Evolutionary conservation across 2,329 filamentous ascomycete species (phyloP).

Genomic region (Penicillium expansum): DNA sequence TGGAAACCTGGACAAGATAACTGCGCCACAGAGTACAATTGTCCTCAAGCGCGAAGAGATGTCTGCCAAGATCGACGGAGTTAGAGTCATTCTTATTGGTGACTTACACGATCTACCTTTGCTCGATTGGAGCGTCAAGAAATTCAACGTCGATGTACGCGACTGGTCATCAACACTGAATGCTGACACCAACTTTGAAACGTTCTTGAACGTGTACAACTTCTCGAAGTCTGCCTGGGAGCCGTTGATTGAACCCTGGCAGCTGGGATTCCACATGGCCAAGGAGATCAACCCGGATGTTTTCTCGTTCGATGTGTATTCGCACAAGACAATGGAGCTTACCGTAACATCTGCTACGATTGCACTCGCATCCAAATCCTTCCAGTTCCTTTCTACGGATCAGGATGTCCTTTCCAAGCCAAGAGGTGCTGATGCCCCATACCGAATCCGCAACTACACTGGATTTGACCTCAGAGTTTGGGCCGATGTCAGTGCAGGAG

Average conservation of each 20-base stretch:
- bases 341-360: conserved; percentile 93
- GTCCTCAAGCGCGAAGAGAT: conserved; percentile 73
- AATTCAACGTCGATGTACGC: conserved; percentile 76
- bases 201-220: conserved; percentile 96
- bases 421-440: conserved; percentile 84
- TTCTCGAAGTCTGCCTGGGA: conserved; percentile 99
- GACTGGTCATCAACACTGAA: conserved; percentile 90
- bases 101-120: conserved; percentile 94
- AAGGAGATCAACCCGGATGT: conserved; percentile 72
- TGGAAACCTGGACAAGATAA: conserved; percentile 40
- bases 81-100: conserved; percentile 90
- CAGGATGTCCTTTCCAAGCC: conserved; percentile 94
- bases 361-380: conserved; percentile 86
- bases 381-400: conserved; percentile 81
- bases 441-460: conserved; percentile 91
- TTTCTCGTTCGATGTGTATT: conserved; percentile 79
- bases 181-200: conserved; percentile 85
- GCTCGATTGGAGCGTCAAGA: conserved; percentile 88
- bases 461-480: conserved; percentile 86
- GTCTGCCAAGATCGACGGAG: conserved; percentile 78
- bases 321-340: conserved; percentile 85
- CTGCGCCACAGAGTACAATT: conserved; percentile 45
- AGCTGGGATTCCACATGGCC: conserved; percentile 84
- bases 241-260: conserved; percentile 92
- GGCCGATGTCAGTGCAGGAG: conserved; percentile 70